Conservation (phyloP, 192 early-diverging fungal genomes). For the Coemansia sp. region DNA sequence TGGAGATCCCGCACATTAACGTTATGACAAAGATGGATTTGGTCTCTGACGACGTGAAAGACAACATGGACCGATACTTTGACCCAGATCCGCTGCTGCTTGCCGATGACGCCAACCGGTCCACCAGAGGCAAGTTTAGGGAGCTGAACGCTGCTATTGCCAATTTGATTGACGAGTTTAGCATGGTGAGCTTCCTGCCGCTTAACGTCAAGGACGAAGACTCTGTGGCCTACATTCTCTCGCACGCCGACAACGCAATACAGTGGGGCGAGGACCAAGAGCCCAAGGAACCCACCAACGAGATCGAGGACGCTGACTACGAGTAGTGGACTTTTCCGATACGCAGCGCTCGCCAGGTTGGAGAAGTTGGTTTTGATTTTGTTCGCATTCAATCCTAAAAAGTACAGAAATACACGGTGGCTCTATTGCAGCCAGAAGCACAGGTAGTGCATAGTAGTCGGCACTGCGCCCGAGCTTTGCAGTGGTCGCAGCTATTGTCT, state of each 20-base stretch:
- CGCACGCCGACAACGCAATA: conserved; percentile 88
- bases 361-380: too few relatives aligned
- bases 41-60: conserved; percentile 57
- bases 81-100: conserved; percentile 87
- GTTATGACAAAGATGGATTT: conserved; percentile 98
- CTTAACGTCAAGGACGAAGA: conserved; percentile 94
- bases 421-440: not conserved
- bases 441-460: too few relatives aligned
- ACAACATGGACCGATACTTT: conserved; percentile 74
- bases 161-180: conserved; percentile 90
- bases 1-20: conserved; percentile 98
- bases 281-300: conserved; percentile 71
- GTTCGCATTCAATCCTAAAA: too few relatives aligned
- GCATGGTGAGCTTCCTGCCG: conserved; percentile 94
- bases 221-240: conserved; percentile 78
- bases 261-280: conserved; percentile 98
- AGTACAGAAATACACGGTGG: too few relatives aligned
- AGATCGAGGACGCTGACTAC: conserved; percentile 13
- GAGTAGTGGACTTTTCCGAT: conserved; percentile 13
- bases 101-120: conserved; percentile 72
- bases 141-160: conserved; percentile 86
- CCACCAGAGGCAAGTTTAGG: conserved; percentile 72
- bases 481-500: too few relatives aligned
- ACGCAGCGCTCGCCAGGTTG: too few relatives aligned
- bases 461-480: too few relatives aligned